phyloP scores from a whole-genome alignment of 2,329 filamentous ascomycete species.

The Colletotrichum gigasporum region DNA sequence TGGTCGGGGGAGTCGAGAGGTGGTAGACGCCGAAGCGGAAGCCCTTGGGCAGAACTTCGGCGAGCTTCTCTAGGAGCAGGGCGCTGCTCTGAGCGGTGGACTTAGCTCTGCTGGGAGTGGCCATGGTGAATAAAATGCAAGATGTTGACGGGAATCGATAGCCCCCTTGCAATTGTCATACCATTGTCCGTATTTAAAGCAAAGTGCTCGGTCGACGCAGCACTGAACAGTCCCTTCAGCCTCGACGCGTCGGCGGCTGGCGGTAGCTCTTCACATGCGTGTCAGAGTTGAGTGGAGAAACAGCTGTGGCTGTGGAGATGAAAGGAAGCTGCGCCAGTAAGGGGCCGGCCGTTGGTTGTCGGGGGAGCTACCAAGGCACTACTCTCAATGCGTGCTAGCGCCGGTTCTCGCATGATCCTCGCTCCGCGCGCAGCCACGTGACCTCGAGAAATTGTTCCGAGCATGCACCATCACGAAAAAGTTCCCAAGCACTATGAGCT shows the following conservation, averaged over 20 bases:
- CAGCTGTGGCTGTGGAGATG: not conserved
- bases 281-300: constrained; percentile 14
- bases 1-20: constrained; percentile 83
- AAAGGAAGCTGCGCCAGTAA: not conserved
- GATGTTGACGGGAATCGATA: not conserved
- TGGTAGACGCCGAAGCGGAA: constrained; percentile 79
- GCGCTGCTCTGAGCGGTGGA: constrained; percentile 37
- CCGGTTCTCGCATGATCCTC: constrained; percentile 19
- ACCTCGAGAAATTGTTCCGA: constrained; percentile 30
- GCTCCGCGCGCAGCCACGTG: constrained; percentile 27
- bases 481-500: constrained; percentile 27
- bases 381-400: not conserved
- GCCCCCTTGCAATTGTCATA: not conserved
- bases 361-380: not conserved
- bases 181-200: too few relatives aligned
- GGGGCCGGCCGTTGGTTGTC: not conserved
- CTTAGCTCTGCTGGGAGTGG: constrained; percentile 19
- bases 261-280: constrained; percentile 16
- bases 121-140: constrained; percentile 35
- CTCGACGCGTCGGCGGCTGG: constrained; percentile 16
- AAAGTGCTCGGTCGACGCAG: too few relatives aligned
- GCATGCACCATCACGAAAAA: constrained; percentile 29
- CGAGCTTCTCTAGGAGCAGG: constrained; percentile 50
- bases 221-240: not conserved
- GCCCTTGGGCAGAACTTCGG: constrained; percentile 62